Base-by-base conservation (phyloP, 345 rosid species). In the Salix udensis region DNA sequence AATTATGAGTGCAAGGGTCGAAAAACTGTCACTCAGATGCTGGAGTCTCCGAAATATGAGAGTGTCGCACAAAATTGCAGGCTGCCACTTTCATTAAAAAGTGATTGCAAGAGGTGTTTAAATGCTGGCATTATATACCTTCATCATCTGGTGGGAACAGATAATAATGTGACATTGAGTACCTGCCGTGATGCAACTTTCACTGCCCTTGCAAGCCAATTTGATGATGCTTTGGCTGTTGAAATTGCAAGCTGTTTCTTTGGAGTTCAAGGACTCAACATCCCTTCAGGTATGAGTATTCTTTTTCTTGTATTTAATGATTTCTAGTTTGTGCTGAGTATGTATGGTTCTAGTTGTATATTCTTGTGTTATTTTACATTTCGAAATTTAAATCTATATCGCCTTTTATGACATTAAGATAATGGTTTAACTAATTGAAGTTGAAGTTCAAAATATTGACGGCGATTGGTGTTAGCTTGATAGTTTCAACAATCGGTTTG, bases 101-200 rank as follows among this genome's bases (percentile, higher is more conserved):
- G 81, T 23, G 80, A 69, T 23, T 95, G 98, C 86, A 83, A 78
- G 82, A 89, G 77, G 79, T 95, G 98, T 79, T 84, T 95, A 81
- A 93, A 91, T 79, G 88, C 97, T 4, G 93, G 89, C 67, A 91
- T 95, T 65, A 50, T 78, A 37, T 95, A 93, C 79, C 90, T 95
- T 70, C 96, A 78, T 78, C 90, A 80, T 77, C 82, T 90, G 23
- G 87, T 88, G 50, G 94, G 88, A 52, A 75, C 80, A 61, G 89
- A 83, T 44, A 84, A 88, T 77, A 91, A 87, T 80, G 70, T 91
- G 60, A 91, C 94, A 37, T 72, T 95, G 76, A 91, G 89, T 84
- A 91, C 93, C 76, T 95, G 98, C 74, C 89, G 94, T 40, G 97
- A 90, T 91, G 98, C 98, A 37, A 87, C 94, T 36, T 95, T 86